Evolutionary conservation across 192 early-diverging fungal species (phyloP), one percentile per base, ranked within the genome.

Genomic region (Tieghemiomyces parasiticus): DNA sequence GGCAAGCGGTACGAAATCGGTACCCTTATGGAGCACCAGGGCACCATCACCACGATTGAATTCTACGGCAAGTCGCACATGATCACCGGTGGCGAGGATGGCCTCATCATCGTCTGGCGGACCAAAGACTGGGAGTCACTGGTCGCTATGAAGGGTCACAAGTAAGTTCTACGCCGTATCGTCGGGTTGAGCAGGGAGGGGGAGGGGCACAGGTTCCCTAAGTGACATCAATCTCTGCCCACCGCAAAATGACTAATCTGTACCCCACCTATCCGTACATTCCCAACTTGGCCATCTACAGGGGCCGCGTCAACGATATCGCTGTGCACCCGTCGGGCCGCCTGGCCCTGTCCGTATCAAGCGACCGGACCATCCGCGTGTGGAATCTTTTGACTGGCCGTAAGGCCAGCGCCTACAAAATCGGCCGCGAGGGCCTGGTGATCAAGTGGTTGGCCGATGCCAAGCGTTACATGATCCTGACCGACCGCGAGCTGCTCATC

Each of bases 61-160:
- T 97, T 94, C 65, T 83, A 86, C 68, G 75, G 80, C 46, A 84
- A 81, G 59, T 78, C 83, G 0, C 90, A 97, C 61, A 74, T 99
- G 77, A 68, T 99, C 2, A 85, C 89, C 30, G 85, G 85, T 44
- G 87, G 86, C 52, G 93, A 95, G 53, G 95, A 95, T 69, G 89
- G 90, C 31, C 76, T 73, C 12, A 80, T 99, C 32, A 82, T 85
- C 50, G 82, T 99, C 34, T 92, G 91, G 71, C 73, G 97, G 63
- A 83, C 90, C 44, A 90, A 88, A 65, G 97, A 97, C 72, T 99
- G 97, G 97, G 93, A 96, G 67, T 81, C 80, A 51, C 79, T 99
- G 61, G 92, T 89, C 68, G 84, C 78, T 42, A 75, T 97, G 50
- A 87, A 84, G 59, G 87, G 86, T 26, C 87, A 91, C 69, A 78